Percentiles rank a stretch among this genome's conserved stretches.
Evolutionary conservation across 345 rosid genomes (phyloP).

Genomic region (Salix viminalis): DNA sequence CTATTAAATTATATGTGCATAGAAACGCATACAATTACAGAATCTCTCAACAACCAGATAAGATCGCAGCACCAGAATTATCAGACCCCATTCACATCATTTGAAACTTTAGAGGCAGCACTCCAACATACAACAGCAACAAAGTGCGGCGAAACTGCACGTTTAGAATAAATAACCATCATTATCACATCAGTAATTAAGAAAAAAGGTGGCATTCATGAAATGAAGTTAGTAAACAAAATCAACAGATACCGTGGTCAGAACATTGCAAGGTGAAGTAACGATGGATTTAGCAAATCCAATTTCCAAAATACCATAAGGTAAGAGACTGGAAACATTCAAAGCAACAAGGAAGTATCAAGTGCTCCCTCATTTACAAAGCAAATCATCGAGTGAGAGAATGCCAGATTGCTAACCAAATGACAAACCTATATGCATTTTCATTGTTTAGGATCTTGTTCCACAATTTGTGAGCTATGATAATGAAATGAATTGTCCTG

Average conservation of each 20-base stretch:
- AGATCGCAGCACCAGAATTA: background rate
- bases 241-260: background rate
- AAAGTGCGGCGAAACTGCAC: slow-evolving; percentile 32
- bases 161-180: background rate
- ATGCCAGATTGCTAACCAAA: background rate
- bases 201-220: background rate
- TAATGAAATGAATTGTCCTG: background rate
- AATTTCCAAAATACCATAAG: background rate
- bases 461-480: background rate
- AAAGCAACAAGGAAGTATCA: background rate
- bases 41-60: slow-evolving; percentile 1
- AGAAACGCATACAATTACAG: background rate
- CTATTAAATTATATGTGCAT: background rate
- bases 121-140: slow-evolving; percentile 46
- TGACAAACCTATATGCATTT: background rate
- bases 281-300: background rate
- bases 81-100: background rate
- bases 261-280: background rate
- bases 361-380: background rate
- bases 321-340: background rate
- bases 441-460: background rate
- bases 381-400: background rate
- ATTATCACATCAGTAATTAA: background rate
- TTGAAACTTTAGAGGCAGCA: slow-evolving; percentile 32
- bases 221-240: background rate